These are phyloP conservation scores for Mycena sp. DNA, from an alignment of 1,284 basidiomycete species.

Conservation along the genomic window DNA sequence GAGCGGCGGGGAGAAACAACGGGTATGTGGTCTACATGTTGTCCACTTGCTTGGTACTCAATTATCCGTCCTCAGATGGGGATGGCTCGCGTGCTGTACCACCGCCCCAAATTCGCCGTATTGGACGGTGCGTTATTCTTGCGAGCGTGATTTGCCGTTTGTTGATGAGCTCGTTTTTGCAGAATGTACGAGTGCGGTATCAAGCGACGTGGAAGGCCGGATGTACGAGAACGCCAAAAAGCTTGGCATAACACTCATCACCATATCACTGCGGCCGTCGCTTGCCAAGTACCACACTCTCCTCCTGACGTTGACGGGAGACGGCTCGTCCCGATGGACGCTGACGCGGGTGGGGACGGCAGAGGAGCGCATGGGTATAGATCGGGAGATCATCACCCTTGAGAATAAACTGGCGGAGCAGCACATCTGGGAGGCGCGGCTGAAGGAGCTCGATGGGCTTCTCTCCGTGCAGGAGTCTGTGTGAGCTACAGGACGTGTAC, in stretches of 20 bases:
- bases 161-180: conserved; percentile 45
- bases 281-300: conserved; percentile 87
- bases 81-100: conserved; percentile 87
- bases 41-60: conserved; percentile 2
- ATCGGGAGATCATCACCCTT: conserved; percentile 74
- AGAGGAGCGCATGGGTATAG: conserved; percentile 77
- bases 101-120: conserved; percentile 80
- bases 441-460: conserved; percentile 64
- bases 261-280: conserved; percentile 84
- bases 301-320: conserved; percentile 78
- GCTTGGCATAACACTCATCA: conserved; percentile 94
- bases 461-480: conserved; percentile 49
- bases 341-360: conserved; percentile 76
- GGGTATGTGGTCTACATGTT: conserved; percentile 56
- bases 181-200: conserved; percentile 97
- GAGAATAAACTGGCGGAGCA: conserved; percentile 76
- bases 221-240: conserved; percentile 97
- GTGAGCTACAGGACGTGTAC: too few relatives aligned
- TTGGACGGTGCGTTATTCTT: conserved; percentile 66
- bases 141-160: not conserved
- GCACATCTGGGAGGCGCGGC: conserved; percentile 68
- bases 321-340: conserved; percentile 74
- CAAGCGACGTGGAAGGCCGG: conserved; percentile 93
- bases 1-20: conserved; percentile 96
- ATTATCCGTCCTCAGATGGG: conserved; percentile 68